phyloP scores from a whole-genome alignment of 2,329 filamentous ascomycete genomes.

The Botrytis cinerea region DNA sequence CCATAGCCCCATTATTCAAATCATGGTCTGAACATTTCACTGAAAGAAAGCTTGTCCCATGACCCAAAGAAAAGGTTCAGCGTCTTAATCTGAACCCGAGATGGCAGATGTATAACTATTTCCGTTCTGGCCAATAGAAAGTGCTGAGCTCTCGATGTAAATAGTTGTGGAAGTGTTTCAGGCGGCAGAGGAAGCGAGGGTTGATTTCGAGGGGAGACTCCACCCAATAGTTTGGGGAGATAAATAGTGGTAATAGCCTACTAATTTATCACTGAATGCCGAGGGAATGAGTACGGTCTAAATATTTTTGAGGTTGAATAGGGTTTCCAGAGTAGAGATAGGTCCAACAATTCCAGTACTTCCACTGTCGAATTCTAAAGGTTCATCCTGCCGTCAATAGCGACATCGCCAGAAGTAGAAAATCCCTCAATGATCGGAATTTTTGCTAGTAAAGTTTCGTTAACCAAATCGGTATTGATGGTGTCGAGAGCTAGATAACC shows the following conservation, averaged over 20 bases:
- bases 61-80: slow-evolving; percentile 5
- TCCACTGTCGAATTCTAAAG: slow-evolving; percentile 26
- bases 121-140: neutral
- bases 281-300: slow-evolving; percentile 18
- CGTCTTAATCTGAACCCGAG: neutral
- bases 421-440: no score
- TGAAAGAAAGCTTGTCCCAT: slow-evolving; percentile 21
- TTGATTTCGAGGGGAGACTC: slow-evolving; percentile 18
- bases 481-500: slow-evolving; percentile 8
- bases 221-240: slow-evolving; percentile 25
- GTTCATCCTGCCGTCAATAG: slow-evolving; percentile 22
- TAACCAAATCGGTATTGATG: neutral
- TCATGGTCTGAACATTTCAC: slow-evolving; percentile 13
- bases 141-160: slow-evolving; percentile 13
- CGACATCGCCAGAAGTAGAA: slow-evolving; percentile 20
- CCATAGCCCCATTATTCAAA: neutral
- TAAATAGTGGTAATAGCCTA: slow-evolving; percentile 26
- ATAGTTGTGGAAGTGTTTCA: slow-evolving; percentile 16
- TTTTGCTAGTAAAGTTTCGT: no score
- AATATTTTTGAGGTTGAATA: slow-evolving; percentile 26
- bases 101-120: slow-evolving; percentile 23
- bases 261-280: neutral
- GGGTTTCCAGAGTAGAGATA: slow-evolving; percentile 16
- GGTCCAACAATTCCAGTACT: slow-evolving; percentile 25
- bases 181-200: neutral